Conservation (phyloP, 2,329 filamentous ascomycete genomes). For the Penicillium sp. region DNA sequence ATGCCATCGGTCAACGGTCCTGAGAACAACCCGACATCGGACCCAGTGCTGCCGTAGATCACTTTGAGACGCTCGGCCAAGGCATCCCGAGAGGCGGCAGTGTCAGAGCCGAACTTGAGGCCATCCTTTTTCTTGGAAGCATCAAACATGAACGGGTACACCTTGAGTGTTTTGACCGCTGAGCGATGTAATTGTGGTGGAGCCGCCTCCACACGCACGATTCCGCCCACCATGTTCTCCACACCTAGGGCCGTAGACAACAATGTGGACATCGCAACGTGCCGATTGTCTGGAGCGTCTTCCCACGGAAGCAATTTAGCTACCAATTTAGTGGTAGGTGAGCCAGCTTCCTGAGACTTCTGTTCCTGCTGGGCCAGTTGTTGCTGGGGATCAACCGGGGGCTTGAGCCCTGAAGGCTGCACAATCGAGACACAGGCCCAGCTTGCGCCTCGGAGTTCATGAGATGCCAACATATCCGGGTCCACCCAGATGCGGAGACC, state of each 20-base stretch:
- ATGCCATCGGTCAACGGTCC: conserved; percentile 90
- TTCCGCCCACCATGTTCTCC: conserved; percentile 75
- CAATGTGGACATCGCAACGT: conserved; percentile 74
- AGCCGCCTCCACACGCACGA: conserved; percentile 84
- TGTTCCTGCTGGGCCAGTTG: conserved; percentile 65
- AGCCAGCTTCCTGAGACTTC: conserved; percentile 56
- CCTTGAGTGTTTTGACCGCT: conserved; percentile 67
- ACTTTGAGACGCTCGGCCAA: conserved; percentile 68
- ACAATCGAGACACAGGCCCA: conserved; percentile 87
- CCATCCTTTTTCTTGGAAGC: conserved; percentile 61
- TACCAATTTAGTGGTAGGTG: conserved; percentile 67
- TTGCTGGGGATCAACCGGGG: conserved; percentile 67
- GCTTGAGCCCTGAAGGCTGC: conserved; percentile 74
- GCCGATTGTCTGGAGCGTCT: conserved; percentile 79
- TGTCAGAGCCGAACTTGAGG: conserved; percentile 84
- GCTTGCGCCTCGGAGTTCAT: conserved; percentile 71
- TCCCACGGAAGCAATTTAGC: conserved; percentile 78
- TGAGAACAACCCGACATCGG: conserved; percentile 66
- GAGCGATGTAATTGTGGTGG: conserved; percentile 69
- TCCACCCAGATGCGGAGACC: conserved; percentile 82
- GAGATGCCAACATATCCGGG: conserved; percentile 69
- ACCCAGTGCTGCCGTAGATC: conserved; percentile 64
- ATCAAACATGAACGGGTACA: conserved; percentile 73
- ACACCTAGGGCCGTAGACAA: conserved; percentile 74
- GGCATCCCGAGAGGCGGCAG: conserved; percentile 78